phyloP scores from a whole-genome alignment of 345 rosid genomes.

The Gynandropsis gynandra region DNA sequence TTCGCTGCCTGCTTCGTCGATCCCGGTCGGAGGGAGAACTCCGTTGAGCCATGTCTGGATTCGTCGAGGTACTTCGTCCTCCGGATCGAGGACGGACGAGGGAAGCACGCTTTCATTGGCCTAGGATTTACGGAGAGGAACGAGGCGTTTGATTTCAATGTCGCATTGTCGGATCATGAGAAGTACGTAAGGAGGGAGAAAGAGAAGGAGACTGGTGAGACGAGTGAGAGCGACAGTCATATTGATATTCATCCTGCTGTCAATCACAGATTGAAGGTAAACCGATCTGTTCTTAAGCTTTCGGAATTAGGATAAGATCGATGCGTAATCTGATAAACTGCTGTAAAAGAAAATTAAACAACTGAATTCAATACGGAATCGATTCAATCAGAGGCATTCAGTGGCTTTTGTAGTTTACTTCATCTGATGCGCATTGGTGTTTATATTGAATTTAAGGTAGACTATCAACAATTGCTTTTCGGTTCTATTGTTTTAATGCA shows the following conservation, averaged over 20 bases:
- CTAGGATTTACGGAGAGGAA: slow-evolving; percentile 89
- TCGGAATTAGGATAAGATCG: slow-evolving; percentile 1
- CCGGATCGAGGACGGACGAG: slow-evolving; percentile 87
- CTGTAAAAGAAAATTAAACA: not conserved
- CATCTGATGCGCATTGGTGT: too few species aligned
- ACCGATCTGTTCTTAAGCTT: not conserved
- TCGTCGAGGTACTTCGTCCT: slow-evolving; percentile 94
- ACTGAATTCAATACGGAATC: not conserved
- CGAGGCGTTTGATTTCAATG: slow-evolving; percentile 99
- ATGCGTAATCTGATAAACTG: slow-evolving; percentile 1
- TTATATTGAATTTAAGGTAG: too few species aligned
- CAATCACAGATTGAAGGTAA: slow-evolving; percentile 89
- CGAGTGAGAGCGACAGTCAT: slow-evolving; percentile 48
- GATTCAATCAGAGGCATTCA: slow-evolving; percentile 10
- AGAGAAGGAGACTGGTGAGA: slow-evolving; percentile 69
- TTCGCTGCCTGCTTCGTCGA: slow-evolving; percentile 92
- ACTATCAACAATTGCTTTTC: too few species aligned
- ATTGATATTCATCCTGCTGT: slow-evolving; percentile 98
- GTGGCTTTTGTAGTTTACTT: not conserved
- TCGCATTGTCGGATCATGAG: slow-evolving; percentile 94
- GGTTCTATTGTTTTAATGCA: too few species aligned
- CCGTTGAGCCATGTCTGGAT: slow-evolving; percentile 96
- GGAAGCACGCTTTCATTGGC: slow-evolving; percentile 95
- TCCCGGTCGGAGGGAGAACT: slow-evolving; percentile 74
- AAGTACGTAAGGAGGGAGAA: slow-evolving; percentile 76